phyloP scores from a whole-genome alignment of 2,329 filamentous ascomycete species.

The Colletotrichum agaves region DNA sequence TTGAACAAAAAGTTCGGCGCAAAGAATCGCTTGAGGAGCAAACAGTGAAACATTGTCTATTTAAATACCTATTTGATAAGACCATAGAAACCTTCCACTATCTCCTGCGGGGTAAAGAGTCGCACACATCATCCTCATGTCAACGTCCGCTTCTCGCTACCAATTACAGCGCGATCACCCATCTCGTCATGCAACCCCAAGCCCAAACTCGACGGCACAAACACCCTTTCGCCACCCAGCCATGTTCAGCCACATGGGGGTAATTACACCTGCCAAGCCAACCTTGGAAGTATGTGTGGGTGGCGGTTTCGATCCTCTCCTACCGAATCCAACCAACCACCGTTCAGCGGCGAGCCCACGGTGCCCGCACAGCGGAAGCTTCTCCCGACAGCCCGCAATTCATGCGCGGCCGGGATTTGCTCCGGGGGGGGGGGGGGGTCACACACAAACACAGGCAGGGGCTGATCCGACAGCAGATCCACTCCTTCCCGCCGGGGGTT shows the following conservation, averaged over 20 bases:
- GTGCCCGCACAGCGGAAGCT: background rate
- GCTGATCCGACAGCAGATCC: background rate
- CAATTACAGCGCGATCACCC: conserved; percentile 22
- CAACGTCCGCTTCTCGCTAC: background rate
- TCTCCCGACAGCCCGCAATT: conserved; percentile 27
- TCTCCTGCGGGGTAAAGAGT: conserved; percentile 34
- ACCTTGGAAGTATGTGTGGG: too few species aligned
- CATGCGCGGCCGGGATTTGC: conserved; percentile 16
- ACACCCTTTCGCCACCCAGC: too few species aligned
- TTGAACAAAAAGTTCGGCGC: too few species aligned
- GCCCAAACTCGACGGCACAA: background rate
- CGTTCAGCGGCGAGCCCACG: background rate
- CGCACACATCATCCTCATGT: conserved; percentile 16
- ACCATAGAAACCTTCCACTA: conserved; percentile 14
- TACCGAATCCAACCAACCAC: background rate
- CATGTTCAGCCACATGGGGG: too few species aligned
- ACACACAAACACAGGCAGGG: too few species aligned
- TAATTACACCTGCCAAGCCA: too few species aligned
- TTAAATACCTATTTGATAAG: conserved; percentile 32
- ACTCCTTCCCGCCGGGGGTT: too few species aligned
- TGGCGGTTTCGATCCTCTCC: background rate
- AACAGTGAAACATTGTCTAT: too few species aligned
- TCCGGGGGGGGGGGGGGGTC: background rate
- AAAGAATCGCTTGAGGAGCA: too few species aligned
- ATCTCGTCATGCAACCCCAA: conserved; percentile 25